Percentiles rank a stretch among this genome's conserved stretches.
These are phyloP conservation scores for Pyricularia sp. DNA, from an alignment of 2,329 filamentous ascomycete species.

Conservation along the genomic window DNA sequence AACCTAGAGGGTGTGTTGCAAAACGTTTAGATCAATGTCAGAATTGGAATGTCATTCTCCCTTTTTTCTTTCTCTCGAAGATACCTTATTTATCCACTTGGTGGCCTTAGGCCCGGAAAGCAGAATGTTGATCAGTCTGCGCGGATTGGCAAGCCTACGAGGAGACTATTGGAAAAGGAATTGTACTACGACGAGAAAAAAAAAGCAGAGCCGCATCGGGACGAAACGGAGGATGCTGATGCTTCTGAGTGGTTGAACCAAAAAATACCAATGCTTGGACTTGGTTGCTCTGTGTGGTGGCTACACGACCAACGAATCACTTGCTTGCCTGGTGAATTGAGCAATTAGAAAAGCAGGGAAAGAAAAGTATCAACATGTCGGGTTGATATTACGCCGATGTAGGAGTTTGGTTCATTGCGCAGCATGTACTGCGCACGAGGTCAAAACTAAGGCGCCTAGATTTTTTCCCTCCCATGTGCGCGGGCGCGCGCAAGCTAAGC, in stretches of 20 bases:
- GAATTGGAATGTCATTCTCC: not conserved
- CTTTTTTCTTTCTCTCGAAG: not conserved
- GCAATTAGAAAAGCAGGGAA: not conserved
- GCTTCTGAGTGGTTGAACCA: not conserved
- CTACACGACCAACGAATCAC: not conserved
- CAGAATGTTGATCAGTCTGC: not conserved
- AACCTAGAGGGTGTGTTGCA: not conserved
- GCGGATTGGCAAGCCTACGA: not conserved
- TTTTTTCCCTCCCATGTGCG: too few relatives aligned
- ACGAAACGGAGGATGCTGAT: not conserved
- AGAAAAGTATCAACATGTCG: not conserved
- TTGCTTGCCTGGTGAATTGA: not conserved
- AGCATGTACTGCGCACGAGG: too few relatives aligned
- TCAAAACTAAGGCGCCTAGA: too few relatives aligned
- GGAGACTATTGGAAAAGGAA: not conserved
- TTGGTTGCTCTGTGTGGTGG: not conserved
- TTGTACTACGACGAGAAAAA: not conserved
- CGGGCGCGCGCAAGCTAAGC: too few relatives aligned
- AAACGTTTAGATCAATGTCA: not conserved
- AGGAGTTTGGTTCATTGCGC: not conserved
- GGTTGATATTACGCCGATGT: not conserved
- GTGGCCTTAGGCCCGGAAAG: not conserved
- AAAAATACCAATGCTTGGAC: not conserved
- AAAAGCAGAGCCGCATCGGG: not conserved
- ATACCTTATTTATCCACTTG: not conserved